Base-by-base conservation (phyloP, 768 basidiomycete genomes). In the Psilocybe sp. region DNA sequence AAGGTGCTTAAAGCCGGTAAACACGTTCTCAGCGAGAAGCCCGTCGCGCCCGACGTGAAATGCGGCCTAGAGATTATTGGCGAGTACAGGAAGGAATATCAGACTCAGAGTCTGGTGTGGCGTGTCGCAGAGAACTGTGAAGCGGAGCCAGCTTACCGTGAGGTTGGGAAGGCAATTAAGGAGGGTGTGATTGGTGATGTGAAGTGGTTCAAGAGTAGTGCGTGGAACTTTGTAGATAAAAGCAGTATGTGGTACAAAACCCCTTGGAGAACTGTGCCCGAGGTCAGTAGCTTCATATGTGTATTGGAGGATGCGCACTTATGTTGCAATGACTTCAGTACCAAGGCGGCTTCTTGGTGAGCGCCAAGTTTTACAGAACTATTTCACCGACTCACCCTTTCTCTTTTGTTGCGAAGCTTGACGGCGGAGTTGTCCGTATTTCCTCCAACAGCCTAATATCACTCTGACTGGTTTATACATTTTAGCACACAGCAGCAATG, bases 11-110 rank as follows among this genome's bases (percentile, higher is more conserved):
- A 72, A 1, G 87, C 89, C 2, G 89, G 92, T 28, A 96, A 95
- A 69, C 89, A 94, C 62, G 90, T 95, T 44, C 63, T 94, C 52
- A 87, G 85, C 65, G 92, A 96, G 73, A 95, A 95, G 62, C 93
- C 93, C 5, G 77, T 93, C 13, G 89, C 83, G 3, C 74, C 83
- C 37, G 84, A 87, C 58, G 81, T 92, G 40, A 74, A 75, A 20
- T 68, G 70, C 2, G 92, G 87, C 0, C 66, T 81, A 40, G 70
- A 72, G 52, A 73, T 93, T 44, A 84, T 94, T 63, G 70, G 77
- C 33, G 74, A 70, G 35, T 94, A 90, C 65, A 79, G 88, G 56
- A 64, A 66, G 46, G 68, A 73, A 44, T 91, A 82, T 69, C 81
- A 81, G 64, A 72, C 76, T 9, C 84, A 84, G 59, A 84, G 84